Percentiles rank a stretch among this genome's conserved stretches.
phyloP scores from a whole-genome alignment of 2,329 filamentous ascomycete genomes.

The Hymenoscyphus fructigenus region DNA sequence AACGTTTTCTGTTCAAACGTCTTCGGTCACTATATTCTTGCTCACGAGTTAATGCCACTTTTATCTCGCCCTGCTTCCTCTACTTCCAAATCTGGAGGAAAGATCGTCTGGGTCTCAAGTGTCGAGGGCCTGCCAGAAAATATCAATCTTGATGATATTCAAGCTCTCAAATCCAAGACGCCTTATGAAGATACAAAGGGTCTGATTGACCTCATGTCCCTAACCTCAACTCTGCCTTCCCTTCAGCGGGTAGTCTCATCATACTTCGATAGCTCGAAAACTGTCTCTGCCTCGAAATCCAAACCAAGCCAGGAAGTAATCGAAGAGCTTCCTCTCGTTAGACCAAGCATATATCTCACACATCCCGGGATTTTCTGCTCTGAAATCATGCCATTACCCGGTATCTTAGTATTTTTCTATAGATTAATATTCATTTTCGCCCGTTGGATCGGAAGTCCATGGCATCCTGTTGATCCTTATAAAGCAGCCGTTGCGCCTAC shows the following conservation, averaged over 20 bases:
- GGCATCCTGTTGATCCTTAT: slow-evolving; percentile 80
- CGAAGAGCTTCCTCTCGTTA: slow-evolving; percentile 26
- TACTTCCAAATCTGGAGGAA: slow-evolving; percentile 28
- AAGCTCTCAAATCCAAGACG: slow-evolving; percentile 58
- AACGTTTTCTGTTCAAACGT: slow-evolving; percentile 88
- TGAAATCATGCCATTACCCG: slow-evolving; percentile 72
- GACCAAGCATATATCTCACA: slow-evolving; percentile 69
- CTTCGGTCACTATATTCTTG: slow-evolving; percentile 91
- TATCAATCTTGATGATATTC: slow-evolving; percentile 69
- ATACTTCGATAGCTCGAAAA: slow-evolving; percentile 51
- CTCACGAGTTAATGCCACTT: slow-evolving; percentile 75
- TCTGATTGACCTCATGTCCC: slow-evolving; percentile 77
- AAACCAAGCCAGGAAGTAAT: slow-evolving; percentile 19
- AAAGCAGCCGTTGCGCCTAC: slow-evolving; percentile 72
- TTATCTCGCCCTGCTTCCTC: slow-evolving; percentile 44
- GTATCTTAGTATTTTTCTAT: slow-evolving; percentile 70
- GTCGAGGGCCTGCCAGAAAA: slow-evolving; percentile 61
- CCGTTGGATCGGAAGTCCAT: slow-evolving; percentile 79
- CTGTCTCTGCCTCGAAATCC: slow-evolving; percentile 25
- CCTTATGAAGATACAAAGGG: slow-evolving; percentile 89
- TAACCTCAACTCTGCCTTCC: slow-evolving; percentile 69
- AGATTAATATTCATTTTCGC: slow-evolving; percentile 65
- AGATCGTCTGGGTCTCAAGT: slow-evolving; percentile 82
- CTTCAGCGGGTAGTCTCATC: slow-evolving; percentile 54
- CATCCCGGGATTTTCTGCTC: slow-evolving; percentile 89